Evolutionary conservation across 306 rosid genomes (phyloP).

Genomic region (Casuarina glauca): DNA sequence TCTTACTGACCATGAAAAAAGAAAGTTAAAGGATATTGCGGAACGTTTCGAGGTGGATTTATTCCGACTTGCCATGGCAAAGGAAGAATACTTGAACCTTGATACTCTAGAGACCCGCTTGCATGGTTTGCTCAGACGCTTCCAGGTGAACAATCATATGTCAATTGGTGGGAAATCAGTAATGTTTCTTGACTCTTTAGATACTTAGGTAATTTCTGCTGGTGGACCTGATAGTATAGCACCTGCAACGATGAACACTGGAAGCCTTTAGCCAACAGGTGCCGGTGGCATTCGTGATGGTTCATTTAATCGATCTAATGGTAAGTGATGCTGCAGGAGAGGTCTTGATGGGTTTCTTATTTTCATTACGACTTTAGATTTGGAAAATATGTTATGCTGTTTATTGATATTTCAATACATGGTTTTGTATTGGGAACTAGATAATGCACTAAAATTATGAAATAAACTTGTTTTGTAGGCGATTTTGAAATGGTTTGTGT

Average conservation of each 20-base stretch:
- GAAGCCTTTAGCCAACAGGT: slow-evolving; percentile 60
- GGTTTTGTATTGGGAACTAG: too few species aligned
- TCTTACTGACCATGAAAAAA: slow-evolving; percentile 39
- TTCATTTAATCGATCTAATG: slow-evolving; percentile 64
- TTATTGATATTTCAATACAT: too few species aligned
- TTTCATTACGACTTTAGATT: too few species aligned
- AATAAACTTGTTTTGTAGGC: too few species aligned
- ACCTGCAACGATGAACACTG: slow-evolving; percentile 59
- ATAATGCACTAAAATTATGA: too few species aligned
- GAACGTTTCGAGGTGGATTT: slow-evolving; percentile 84
- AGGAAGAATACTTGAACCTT: slow-evolving; percentile 91
- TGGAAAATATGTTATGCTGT: too few species aligned
- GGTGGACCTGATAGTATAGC: slow-evolving; percentile 51
- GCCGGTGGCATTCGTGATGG: slow-evolving; percentile 59
- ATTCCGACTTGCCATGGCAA: slow-evolving; percentile 48
- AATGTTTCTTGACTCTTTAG: slow-evolving; percentile 61
- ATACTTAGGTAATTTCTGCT: slow-evolving; percentile 55
- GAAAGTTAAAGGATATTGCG: slow-evolving; percentile 57
- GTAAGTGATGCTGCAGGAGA: slow-evolving; percentile 35
- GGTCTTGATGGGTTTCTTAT: too few species aligned
- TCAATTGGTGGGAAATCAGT: slow-evolving; percentile 68
- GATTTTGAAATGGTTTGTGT: too few species aligned
- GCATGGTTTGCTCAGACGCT: slow-evolving; percentile 40
- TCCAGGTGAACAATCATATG: slow-evolving; percentile 57
- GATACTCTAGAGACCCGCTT: slow-evolving; percentile 76